Conservation (phyloP, 208 protist species). For the Wallacemonas sp. region DNA sequence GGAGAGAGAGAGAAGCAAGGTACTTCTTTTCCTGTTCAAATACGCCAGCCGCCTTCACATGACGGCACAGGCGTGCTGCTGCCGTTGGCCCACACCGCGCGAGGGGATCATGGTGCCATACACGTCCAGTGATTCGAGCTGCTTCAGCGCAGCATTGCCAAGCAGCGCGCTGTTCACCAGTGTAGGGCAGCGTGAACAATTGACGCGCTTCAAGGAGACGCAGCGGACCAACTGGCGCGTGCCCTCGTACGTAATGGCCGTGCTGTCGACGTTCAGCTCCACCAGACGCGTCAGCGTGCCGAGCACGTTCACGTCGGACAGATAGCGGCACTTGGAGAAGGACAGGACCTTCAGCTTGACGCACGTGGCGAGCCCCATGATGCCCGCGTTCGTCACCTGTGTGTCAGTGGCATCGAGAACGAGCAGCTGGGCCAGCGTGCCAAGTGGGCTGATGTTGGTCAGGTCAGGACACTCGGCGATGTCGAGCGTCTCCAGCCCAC, state of each 20-base stretch:
- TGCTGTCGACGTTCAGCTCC: constrained; percentile 66
- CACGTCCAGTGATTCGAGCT: constrained; percentile 72
- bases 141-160: constrained; percentile 29
- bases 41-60: constrained; percentile 40
- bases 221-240: constrained; percentile 52
- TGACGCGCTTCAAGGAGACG: constrained; percentile 48
- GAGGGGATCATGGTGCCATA: constrained; percentile 79
- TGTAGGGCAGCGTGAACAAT: constrained; percentile 63
- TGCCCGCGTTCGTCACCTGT: constrained; percentile 54
- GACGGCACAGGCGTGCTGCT: constrained; percentile 56
- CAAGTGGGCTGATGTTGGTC: constrained; percentile 55
- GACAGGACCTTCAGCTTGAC: constrained; percentile 43
- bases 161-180: constrained; percentile 57
- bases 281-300: constrained; percentile 36
- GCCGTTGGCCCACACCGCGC: constrained; percentile 47
- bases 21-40: too few species aligned
- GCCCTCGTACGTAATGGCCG: constrained; percentile 47
- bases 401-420: constrained; percentile 62
- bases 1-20: neutral
- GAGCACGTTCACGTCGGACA: constrained; percentile 65
- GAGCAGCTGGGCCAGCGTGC: constrained; percentile 31
- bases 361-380: constrained; percentile 52
- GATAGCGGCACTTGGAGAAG: constrained; percentile 65
- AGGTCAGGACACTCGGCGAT: constrained; percentile 55
- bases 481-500: constrained; percentile 40